These are phyloP conservation scores for Alternaria sp. DNA, from an alignment of 2,329 filamentous ascomycete genomes.

Conservation along the genomic window DNA sequence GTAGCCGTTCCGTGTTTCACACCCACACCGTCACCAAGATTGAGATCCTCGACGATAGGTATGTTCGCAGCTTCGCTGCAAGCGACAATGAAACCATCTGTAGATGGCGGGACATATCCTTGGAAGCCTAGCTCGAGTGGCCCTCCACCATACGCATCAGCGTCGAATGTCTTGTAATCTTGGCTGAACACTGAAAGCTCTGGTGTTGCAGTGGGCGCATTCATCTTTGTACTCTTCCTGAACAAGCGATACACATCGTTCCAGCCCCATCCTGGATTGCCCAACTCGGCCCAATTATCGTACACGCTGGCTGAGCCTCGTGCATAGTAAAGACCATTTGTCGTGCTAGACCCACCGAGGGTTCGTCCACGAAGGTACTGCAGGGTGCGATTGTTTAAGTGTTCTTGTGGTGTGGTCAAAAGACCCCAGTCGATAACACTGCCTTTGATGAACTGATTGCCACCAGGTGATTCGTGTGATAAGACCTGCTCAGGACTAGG, in stretches of 20 bases:
- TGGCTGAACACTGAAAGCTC: conserved; percentile 37
- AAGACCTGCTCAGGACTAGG: conserved; percentile 42
- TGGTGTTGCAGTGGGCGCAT: conserved; percentile 31
- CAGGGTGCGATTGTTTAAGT: conserved; percentile 32
- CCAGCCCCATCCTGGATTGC: conserved; percentile 65
- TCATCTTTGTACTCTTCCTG: conserved; percentile 41
- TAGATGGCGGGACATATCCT: conserved; percentile 41
- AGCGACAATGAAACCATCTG: conserved; percentile 40
- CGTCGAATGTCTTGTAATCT: conserved; percentile 41
- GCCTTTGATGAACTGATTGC: conserved; percentile 39
- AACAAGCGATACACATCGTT: conserved; percentile 33
- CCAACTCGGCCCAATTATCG: conserved; percentile 66
- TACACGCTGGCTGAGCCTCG: conserved; percentile 46
- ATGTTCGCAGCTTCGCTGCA: conserved; percentile 39
- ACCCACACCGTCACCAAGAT: conserved; percentile 40
- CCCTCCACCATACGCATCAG: conserved; percentile 37
- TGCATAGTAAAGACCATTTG: conserved; percentile 49
- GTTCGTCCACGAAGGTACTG: conserved; percentile 36
- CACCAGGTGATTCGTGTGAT: conserved; percentile 39
- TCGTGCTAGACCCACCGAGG: conserved; percentile 46
- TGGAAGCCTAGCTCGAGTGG: conserved; percentile 43
- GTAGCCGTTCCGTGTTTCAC: conserved; percentile 45
- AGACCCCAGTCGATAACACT: conserved; percentile 44
- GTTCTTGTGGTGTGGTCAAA: conserved; percentile 34
- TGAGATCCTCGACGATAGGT: conserved; percentile 47